These are phyloP conservation scores for Penicillium egyptiacum DNA, from an alignment of 495 filamentous ascomycete genomes.

Conservation along the genomic window DNA sequence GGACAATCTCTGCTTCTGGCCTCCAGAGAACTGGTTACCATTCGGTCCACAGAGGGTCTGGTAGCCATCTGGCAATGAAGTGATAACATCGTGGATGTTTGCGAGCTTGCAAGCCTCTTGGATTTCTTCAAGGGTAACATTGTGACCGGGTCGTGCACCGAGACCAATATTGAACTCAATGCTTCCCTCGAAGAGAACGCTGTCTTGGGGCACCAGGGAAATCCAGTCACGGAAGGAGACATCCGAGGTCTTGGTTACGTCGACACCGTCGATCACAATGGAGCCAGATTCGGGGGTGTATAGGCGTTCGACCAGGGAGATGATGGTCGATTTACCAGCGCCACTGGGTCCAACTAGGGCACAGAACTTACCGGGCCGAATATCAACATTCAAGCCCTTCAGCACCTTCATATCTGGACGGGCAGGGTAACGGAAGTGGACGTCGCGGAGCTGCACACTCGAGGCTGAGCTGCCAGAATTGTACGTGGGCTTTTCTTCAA, in stretches of 20 bases:
- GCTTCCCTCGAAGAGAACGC: slow-evolving; percentile 53
- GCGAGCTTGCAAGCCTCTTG: slow-evolving; percentile 57
- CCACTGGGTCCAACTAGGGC: slow-evolving; percentile 60
- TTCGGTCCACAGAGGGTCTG: slow-evolving; percentile 63
- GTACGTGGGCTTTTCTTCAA: slow-evolving; percentile 22
- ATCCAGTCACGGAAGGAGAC: slow-evolving; percentile 48
- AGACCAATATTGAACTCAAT: slow-evolving; percentile 56
- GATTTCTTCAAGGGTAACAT: slow-evolving; percentile 50
- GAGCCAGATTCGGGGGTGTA: slow-evolving; percentile 49
- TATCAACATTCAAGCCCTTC: slow-evolving; percentile 48
- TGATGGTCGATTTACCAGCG: slow-evolving; percentile 58
- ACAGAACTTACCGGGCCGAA: slow-evolving; percentile 54
- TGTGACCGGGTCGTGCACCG: slow-evolving; percentile 44
- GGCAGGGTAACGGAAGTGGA: slow-evolving; percentile 60
- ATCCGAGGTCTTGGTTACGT: slow-evolving; percentile 39
- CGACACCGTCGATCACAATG: slow-evolving; percentile 41
- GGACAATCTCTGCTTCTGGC: slow-evolving; percentile 73
- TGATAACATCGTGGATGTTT: slow-evolving; percentile 60
- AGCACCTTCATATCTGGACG: slow-evolving; percentile 54
- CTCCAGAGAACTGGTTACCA: slow-evolving; percentile 66
- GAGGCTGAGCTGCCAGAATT: slow-evolving; percentile 33
- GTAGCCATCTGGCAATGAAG: slow-evolving; percentile 58
- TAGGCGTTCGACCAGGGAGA: slow-evolving; percentile 57
- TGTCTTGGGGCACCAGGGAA: slow-evolving; percentile 57
- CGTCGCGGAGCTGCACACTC: slow-evolving; percentile 49